phyloP scores from a whole-genome alignment of 2,329 filamentous ascomycete genomes.

The Hypoxylon sp. region DNA sequence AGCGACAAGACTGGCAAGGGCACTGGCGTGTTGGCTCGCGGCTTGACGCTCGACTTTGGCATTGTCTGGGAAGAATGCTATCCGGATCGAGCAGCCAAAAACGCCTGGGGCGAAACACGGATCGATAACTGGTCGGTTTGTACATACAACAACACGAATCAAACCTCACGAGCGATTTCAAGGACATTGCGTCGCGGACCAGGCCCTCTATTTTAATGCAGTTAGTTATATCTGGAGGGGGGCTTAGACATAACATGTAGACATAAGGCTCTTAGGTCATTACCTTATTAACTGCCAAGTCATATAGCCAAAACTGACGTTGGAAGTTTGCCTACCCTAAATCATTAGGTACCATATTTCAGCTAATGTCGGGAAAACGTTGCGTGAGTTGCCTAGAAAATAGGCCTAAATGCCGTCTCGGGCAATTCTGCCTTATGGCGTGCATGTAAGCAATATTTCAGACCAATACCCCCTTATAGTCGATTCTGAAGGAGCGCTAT shows the following conservation, averaged over 20 bases:
- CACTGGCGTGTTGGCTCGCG: constrained; percentile 28
- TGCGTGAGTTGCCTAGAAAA: not conserved
- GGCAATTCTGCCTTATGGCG: not conserved
- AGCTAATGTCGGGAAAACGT: not conserved
- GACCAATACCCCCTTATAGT: not conserved
- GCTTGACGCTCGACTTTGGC: constrained; percentile 38
- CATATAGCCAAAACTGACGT: not conserved
- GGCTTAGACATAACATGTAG: not conserved
- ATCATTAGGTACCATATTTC: no score
- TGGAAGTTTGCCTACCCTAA: not conserved
- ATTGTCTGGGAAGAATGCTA: constrained; percentile 41
- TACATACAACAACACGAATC: constrained; percentile 33
- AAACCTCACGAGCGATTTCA: constrained; percentile 20
- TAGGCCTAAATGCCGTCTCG: not conserved
- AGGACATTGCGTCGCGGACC: constrained; percentile 26
- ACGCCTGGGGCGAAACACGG: constrained; percentile 38
- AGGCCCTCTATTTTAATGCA: constrained; percentile 6
- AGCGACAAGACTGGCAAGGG: constrained; percentile 37
- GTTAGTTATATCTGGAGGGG: not conserved
- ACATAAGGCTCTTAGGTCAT: not conserved
- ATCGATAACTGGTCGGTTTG: constrained; percentile 42
- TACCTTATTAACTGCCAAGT: not conserved
- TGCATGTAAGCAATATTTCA: not conserved
- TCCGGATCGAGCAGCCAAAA: constrained; percentile 32
- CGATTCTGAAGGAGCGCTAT: not conserved